These are phyloP conservation scores for Mycena amicta DNA, from an alignment of 768 basidiomycete genomes.

Conservation along the genomic window DNA sequence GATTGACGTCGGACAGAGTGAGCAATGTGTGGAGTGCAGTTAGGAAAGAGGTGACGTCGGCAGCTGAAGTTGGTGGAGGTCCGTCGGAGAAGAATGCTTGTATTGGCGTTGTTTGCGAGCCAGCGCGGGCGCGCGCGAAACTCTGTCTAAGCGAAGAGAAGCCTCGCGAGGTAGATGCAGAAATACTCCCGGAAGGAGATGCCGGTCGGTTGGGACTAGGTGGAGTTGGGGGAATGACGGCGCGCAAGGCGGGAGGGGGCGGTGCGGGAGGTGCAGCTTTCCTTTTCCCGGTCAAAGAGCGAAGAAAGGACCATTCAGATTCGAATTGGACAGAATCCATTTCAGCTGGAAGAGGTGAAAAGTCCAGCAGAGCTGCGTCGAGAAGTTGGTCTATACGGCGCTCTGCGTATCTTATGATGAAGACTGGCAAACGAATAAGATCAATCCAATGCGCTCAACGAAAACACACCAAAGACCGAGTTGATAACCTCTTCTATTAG, in stretches of 20 bases:
- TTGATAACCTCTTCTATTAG: slow-evolving; percentile 92
- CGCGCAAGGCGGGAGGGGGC: slow-evolving; percentile 35
- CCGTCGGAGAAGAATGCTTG: slow-evolving; percentile 53
- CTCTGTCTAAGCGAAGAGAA: slow-evolving; percentile 74
- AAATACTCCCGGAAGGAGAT: slow-evolving; percentile 51
- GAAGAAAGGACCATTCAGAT: slow-evolving; percentile 91
- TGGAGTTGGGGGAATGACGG: slow-evolving; percentile 47
- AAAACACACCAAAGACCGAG: slow-evolving; percentile 81
- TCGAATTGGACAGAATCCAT: slow-evolving; percentile 89
- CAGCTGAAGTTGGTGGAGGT: slow-evolving; percentile 44
- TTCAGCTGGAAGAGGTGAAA: slow-evolving; percentile 73
- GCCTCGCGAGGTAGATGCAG: slow-evolving; percentile 51
- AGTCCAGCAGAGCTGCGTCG: slow-evolving; percentile 81
- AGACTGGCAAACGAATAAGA: slow-evolving; percentile 58
- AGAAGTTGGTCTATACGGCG: slow-evolving; percentile 84
- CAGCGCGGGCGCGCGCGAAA: slow-evolving; percentile 53
- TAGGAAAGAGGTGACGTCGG: slow-evolving; percentile 75
- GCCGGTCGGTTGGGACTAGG: slow-evolving; percentile 54
- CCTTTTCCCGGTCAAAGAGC: slow-evolving; percentile 70
- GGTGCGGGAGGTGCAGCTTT: slow-evolving; percentile 41
- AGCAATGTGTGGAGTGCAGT: slow-evolving; percentile 85
- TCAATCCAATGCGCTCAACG: not conserved
- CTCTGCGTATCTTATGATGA: slow-evolving; percentile 92
- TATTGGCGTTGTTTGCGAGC: slow-evolving; percentile 47
- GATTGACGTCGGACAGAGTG: slow-evolving; percentile 86